Conservation (phyloP, 2,329 filamentous ascomycete species). For the Pseudocercospora ulei region DNA sequence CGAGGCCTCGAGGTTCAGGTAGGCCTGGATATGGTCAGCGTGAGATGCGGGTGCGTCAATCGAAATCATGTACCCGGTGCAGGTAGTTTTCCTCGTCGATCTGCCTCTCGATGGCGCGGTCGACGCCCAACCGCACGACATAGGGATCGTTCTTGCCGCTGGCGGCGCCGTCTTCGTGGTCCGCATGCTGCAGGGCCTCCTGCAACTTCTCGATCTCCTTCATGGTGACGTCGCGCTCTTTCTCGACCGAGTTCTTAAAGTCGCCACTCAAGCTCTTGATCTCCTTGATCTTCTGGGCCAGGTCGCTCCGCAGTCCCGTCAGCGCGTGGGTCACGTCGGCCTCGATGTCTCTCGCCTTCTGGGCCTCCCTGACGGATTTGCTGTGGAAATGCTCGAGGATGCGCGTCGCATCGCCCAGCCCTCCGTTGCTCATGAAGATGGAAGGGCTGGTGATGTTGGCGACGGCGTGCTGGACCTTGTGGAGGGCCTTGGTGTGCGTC, state of each 20-base stretch:
- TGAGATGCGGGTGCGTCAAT: not conserved
- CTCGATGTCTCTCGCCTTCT: conserved; percentile 83
- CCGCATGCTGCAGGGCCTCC: conserved; percentile 67
- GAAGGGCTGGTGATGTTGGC: conserved; percentile 68
- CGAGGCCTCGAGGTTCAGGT: conserved; percentile 85
- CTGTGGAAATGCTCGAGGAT: conserved; percentile 77
- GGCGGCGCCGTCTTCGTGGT: conserved; percentile 62
- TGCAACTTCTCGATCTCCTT: conserved; percentile 72
- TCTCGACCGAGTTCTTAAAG: conserved; percentile 94
- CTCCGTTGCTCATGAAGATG: conserved; percentile 67
- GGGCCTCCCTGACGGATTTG: conserved; percentile 65
- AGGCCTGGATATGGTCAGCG: conserved; percentile 53
- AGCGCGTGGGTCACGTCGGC: conserved; percentile 82
- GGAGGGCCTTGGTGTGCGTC: conserved; percentile 65
- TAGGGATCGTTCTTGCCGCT: conserved; percentile 89
- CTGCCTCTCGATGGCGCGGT: conserved; percentile 82
- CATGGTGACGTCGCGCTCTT: conserved; percentile 78
- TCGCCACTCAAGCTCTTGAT: conserved; percentile 89
- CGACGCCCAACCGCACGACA: conserved; percentile 72
- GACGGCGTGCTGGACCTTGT: conserved; percentile 74
- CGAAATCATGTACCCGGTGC: conserved; percentile 56
- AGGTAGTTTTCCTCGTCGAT: conserved; percentile 96
- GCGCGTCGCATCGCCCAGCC: conserved; percentile 77
- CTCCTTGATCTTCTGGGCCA: conserved; percentile 95
- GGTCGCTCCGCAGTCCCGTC: conserved; percentile 72